phyloP scores from a whole-genome alignment of 148 eudicot species.

The Talinum fruticosum region DNA sequence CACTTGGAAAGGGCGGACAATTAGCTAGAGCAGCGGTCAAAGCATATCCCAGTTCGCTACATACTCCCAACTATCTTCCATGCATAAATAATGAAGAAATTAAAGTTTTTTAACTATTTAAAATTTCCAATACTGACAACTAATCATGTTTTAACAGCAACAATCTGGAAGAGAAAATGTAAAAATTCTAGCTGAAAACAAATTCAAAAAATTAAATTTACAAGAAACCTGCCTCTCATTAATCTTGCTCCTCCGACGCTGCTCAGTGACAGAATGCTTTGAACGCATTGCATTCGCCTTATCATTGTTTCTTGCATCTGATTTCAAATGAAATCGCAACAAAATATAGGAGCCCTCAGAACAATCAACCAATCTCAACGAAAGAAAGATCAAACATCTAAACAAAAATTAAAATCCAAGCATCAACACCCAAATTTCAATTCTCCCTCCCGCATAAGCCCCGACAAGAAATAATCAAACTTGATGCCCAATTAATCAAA shows the following conservation, averaged over 20 bases:
- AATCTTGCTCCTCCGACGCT: conserved; percentile 93
- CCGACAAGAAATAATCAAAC: neutral
- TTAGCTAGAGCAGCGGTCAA: too few species aligned
- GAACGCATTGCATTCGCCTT: conserved; percentile 72
- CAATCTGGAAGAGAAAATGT: neutral
- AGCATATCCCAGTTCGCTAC: too few species aligned
- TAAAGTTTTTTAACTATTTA: too few species aligned
- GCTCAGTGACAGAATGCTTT: conserved; percentile 95
- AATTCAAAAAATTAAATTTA: neutral
- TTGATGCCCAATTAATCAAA: neutral
- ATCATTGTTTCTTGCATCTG: conserved; percentile 73
- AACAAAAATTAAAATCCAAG: neutral
- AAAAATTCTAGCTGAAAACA: neutral
- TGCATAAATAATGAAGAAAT: too few species aligned
- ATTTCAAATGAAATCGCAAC: conserved; percentile 3
- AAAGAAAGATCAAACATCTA: neutral
- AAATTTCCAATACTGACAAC: neutral
- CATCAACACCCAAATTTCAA: neutral
- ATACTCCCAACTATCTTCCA: too few species aligned
- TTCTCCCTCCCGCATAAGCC: neutral
- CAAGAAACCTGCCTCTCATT: conserved; percentile 43
- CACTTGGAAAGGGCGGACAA: too few species aligned
- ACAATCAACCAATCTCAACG: neutral
- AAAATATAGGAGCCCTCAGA: neutral
- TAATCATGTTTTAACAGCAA: neutral